Conservation (phyloP, 495 filamentous ascomycete genomes). For the Tuber indicum region DNA sequence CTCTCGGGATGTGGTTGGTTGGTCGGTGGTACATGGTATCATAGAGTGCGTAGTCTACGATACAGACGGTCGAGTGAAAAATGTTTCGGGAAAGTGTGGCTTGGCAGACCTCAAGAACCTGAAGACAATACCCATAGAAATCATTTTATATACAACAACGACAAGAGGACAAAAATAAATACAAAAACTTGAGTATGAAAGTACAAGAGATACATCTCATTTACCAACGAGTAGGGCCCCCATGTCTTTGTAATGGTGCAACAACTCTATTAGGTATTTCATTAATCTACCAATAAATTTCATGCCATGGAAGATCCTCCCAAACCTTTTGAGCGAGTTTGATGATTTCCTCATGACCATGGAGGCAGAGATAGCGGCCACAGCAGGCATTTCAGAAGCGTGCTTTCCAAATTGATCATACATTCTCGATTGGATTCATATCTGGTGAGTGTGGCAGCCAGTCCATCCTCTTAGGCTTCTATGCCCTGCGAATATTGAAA, state of each 20-base stretch:
- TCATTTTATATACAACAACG: too few species aligned
- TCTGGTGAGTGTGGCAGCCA: not conserved
- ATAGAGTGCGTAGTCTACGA: too few species aligned
- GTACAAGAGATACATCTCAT: too few species aligned
- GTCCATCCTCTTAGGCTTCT: constrained; percentile 6
- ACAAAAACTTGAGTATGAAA: too few species aligned
- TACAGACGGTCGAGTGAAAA: too few species aligned
- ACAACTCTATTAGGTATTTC: not conserved
- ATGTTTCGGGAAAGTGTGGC: too few species aligned
- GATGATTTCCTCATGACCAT: not conserved
- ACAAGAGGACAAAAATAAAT: too few species aligned
- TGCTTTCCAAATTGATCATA: constrained; percentile 4
- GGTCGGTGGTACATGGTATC: not conserved
- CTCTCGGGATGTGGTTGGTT: not conserved
- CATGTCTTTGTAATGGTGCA: not conserved
- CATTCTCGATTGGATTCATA: constrained; percentile 12
- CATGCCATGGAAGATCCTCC: constrained; percentile 4
- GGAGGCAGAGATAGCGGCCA: not conserved
- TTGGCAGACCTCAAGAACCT: too few species aligned
- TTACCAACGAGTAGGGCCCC: not conserved
- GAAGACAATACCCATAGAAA: too few species aligned
- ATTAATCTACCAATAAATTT: not conserved
- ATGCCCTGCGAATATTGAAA: not conserved
- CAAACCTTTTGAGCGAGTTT: constrained; percentile 8
- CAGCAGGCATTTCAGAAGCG: not conserved